Evolutionary conservation across 495 filamentous ascomycete species (phyloP).

Genomic region (Trichoderma reesei): DNA sequence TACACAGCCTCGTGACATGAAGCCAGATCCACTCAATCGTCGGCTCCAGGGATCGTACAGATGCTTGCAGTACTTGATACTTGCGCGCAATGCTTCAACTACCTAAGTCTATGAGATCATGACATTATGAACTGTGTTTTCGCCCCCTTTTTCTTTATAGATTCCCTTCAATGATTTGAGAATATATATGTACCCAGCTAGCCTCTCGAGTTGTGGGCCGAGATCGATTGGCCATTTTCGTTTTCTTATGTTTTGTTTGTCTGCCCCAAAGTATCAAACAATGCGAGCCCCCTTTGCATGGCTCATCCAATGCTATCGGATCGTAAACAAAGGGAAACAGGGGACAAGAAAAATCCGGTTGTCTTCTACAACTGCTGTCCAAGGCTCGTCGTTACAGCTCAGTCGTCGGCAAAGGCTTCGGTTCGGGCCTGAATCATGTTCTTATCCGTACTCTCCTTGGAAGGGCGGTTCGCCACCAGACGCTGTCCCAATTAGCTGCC

Average conservation of each 20-base stretch:
- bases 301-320: neutral
- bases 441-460: constrained; percentile 10
- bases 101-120: neutral
- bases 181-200: too few species aligned
- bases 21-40: too few species aligned
- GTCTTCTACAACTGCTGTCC: neutral
- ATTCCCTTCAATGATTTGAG: neutral
- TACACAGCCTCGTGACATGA: too few species aligned
- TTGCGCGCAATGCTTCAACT: neutral
- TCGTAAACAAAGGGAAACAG: neutral
- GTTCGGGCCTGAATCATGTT: constrained; percentile 10
- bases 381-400: neutral
- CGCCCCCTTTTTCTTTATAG: neutral
- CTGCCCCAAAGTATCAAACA: neutral
- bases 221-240: neutral
- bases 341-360: neutral
- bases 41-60: too few species aligned
- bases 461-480: constrained; percentile 13
- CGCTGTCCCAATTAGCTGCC: constrained; percentile 9
- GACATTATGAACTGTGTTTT: too few species aligned
- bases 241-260: neutral
- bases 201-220: too few species aligned
- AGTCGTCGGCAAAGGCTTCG: constrained; percentile 12
- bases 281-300: too few species aligned
- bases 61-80: too few species aligned